Conservation (phyloP, 139 green algal species). For the Chlamydomonas sphaeroides region DNA sequence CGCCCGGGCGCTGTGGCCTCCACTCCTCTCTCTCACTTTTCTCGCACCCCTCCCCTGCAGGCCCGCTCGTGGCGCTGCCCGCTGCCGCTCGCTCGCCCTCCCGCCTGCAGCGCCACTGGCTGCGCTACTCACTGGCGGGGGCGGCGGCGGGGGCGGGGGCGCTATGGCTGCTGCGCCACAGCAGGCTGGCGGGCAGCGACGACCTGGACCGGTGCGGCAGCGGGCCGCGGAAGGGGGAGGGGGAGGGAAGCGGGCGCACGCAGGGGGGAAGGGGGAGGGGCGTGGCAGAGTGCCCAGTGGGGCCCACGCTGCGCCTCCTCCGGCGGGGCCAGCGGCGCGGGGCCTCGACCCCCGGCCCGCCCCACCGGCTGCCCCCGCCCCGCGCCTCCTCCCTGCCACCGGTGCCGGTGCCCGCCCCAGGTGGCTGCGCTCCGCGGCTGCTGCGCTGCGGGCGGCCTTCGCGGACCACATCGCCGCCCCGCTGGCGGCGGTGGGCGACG, state of each 20-base stretch:
- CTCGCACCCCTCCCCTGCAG: not conserved
- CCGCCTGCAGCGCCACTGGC: conserved; percentile 76
- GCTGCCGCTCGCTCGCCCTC: conserved; percentile 48
- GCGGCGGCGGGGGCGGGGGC: conserved; percentile 31
- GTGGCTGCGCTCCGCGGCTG: not conserved
- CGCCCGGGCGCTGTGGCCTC: not conserved
- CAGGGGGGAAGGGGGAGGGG: too few species aligned
- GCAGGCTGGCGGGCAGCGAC: conserved; percentile 71
- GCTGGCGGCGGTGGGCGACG: conserved; percentile 69
- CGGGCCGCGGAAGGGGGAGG: too few species aligned
- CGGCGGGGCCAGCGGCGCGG: too few species aligned
- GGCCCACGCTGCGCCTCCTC: too few species aligned
- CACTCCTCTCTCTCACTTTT: not conserved
- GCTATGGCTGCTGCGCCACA: conserved; percentile 80
- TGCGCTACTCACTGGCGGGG: conserved; percentile 61
- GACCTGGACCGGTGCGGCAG: conserved; percentile 84
- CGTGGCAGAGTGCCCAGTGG: too few species aligned
- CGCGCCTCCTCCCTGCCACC: too few species aligned
- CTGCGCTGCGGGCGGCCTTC: conserved; percentile 1
- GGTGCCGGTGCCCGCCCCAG: too few species aligned
- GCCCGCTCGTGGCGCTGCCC: conserved; percentile 47
- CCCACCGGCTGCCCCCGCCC: too few species aligned
- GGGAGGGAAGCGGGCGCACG: too few species aligned
- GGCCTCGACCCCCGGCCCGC: too few species aligned
- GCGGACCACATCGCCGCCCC: conserved; percentile 73